Conservation (phyloP, 257 asterid genomes). For the Solanum appendiculatum region DNA sequence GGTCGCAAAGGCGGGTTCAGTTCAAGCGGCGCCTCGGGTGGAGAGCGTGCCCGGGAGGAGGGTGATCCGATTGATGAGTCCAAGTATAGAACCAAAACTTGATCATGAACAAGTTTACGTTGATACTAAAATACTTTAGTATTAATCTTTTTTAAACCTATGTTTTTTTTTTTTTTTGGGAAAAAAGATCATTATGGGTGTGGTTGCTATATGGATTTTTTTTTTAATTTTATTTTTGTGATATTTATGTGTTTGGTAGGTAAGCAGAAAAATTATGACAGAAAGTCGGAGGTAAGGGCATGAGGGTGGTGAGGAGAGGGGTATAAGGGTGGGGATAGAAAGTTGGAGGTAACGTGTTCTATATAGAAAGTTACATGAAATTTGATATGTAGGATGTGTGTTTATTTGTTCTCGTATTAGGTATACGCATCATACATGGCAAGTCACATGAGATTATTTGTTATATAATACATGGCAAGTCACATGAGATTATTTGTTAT, state of each 20-base stretch:
- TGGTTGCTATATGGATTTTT: neutral
- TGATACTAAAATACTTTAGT: neutral
- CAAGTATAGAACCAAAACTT: constrained; percentile 10
- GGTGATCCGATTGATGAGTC: constrained; percentile 42
- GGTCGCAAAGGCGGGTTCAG: constrained; percentile 45
- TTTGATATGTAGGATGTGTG: no score
- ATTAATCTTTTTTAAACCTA: neutral
- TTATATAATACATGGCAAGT: no score
- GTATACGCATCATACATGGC: no score
- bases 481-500: no score
- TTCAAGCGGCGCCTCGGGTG: constrained; percentile 24
- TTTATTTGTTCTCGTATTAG: no score
- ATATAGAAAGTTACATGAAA: neutral
- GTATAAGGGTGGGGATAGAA: neutral
- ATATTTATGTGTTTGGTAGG: neutral
- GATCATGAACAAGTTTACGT: neutral
- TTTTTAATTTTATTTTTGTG: neutral
- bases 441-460: no score
- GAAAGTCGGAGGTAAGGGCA: no score
- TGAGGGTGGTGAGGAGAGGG: neutral
- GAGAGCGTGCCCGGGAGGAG: constrained; percentile 27
- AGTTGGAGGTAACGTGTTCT: no score
- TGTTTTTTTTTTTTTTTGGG: no score
- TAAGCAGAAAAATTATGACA: no score
- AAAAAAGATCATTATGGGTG: neutral